Evolutionary conservation across 805 yeast species (phyloP).

Genomic region (Spathaspora arborariae): DNA sequence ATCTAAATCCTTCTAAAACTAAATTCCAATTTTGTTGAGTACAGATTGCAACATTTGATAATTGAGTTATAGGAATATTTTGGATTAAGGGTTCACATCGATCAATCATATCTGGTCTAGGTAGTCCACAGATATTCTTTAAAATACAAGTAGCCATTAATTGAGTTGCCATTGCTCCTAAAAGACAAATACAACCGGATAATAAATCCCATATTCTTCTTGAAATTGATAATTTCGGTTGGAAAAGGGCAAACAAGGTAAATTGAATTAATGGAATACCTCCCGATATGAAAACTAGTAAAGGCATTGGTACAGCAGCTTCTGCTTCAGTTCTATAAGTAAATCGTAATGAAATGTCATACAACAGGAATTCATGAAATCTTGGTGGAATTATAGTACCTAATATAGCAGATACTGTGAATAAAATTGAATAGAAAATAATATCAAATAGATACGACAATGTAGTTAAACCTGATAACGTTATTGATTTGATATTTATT

Average conservation of each 20-base stretch:
- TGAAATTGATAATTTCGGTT: constrained; percentile 11
- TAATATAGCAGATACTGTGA: constrained; percentile 21
- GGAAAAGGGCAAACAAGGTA: constrained; percentile 13
- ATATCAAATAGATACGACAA: constrained; percentile 17
- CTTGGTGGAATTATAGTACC: constrained; percentile 34
- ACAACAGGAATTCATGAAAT: constrained; percentile 36
- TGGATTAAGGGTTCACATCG: constrained; percentile 17
- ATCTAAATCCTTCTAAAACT: constrained; percentile 23
- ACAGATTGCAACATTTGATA: constrained; percentile 17
- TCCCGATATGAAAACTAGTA: constrained; percentile 24
- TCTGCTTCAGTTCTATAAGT: constrained; percentile 29
- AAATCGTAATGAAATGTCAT: constrained; percentile 29
- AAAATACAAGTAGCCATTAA: constrained; percentile 31
- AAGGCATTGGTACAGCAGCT: constrained; percentile 27
- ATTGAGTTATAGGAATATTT: constrained; percentile 8
- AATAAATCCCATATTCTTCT: constrained; percentile 41
- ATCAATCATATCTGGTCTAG: constrained; percentile 24
- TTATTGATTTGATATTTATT: background rate
- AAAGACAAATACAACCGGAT: constrained; percentile 28
- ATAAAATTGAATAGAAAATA: constrained; percentile 16
- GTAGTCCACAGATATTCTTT: constrained; percentile 25
- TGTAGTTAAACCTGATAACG: constrained; percentile 14
- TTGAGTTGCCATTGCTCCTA: constrained; percentile 37
- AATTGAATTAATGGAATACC: constrained; percentile 30
- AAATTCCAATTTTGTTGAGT: constrained; percentile 10